Conservation (phyloP, 1,139 yeast genomes). For the Yamadazyma conglobata region DNA sequence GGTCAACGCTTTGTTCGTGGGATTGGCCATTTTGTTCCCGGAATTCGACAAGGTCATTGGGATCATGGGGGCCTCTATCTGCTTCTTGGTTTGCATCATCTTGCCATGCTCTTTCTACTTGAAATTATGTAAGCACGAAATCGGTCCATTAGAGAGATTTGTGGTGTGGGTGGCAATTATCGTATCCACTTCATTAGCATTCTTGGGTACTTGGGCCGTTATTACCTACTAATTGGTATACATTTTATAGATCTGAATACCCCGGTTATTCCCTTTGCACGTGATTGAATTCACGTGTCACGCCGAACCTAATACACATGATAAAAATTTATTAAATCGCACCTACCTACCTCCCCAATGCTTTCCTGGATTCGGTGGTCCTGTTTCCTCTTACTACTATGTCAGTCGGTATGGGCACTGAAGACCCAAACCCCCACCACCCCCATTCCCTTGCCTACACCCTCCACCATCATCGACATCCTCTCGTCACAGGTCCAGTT, state of each 20-base stretch:
- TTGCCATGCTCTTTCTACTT: conserved; percentile 55
- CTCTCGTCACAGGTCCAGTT: conserved; percentile 72
- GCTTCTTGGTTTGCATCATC: conserved; percentile 53
- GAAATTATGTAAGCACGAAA: conserved; percentile 29
- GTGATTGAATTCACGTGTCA: too few relatives aligned
- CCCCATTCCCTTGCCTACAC: conserved; percentile 21
- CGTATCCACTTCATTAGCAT: conserved; percentile 27
- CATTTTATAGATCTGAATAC: too few relatives aligned
- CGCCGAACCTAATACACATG: too few relatives aligned
- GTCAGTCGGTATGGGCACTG: too few relatives aligned
- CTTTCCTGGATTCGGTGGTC: too few relatives aligned
- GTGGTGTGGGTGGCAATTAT: conserved; percentile 21
- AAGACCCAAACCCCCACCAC: conserved; percentile 3
- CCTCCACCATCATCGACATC: conserved; percentile 67
- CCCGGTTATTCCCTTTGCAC: too few relatives aligned
- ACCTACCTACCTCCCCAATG: too few relatives aligned
- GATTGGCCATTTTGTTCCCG: conserved; percentile 51
- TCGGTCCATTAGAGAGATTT: conserved; percentile 22
- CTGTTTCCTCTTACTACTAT: too few relatives aligned
- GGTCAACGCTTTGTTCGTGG: conserved; percentile 50
- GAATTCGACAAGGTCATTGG: conserved; percentile 58
- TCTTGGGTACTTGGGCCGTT: conserved; percentile 42
- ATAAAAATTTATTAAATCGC: too few relatives aligned
- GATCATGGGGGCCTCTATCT: conserved; percentile 54
- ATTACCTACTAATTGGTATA: conserved; percentile 23